Conservation (phyloP, 495 filamentous ascomycete species). For the Neurospora sp. region DNA sequence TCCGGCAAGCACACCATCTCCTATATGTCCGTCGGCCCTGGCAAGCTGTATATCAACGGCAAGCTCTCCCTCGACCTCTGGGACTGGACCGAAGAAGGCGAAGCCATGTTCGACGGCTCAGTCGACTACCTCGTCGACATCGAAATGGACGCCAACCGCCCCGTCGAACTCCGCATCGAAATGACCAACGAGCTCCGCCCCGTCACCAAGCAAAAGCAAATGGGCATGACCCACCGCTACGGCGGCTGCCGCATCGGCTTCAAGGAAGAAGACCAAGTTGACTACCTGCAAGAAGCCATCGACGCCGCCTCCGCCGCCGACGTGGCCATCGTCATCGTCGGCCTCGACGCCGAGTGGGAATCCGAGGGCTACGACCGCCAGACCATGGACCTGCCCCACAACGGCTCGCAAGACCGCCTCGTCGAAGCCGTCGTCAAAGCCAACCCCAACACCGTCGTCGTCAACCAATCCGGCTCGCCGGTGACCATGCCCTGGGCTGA, state of each 20-base stretch:
- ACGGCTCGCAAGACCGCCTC: slow-evolving; percentile 63
- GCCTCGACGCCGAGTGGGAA: slow-evolving; percentile 79
- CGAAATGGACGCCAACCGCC: slow-evolving; percentile 38
- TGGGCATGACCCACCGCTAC: slow-evolving; percentile 44
- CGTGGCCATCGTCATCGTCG: slow-evolving; percentile 69
- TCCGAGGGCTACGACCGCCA: slow-evolving; percentile 79
- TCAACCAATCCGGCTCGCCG: slow-evolving; percentile 76
- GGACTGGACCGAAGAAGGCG: slow-evolving; percentile 57
- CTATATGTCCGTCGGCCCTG: slow-evolving; percentile 66
- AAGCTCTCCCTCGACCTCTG: slow-evolving; percentile 63
- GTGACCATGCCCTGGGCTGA: slow-evolving; percentile 77
- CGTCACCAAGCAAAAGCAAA: slow-evolving; percentile 36
- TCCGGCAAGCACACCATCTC: slow-evolving; percentile 64
- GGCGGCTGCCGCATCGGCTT: slow-evolving; percentile 75
- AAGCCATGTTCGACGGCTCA: slow-evolving; percentile 51
- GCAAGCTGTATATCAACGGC: slow-evolving; percentile 57
- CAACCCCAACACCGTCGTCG: slow-evolving; percentile 65
- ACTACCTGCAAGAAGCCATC: slow-evolving; percentile 63
- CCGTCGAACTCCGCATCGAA: slow-evolving; percentile 42
- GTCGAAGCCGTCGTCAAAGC: slow-evolving; percentile 58
- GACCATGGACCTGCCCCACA: slow-evolving; percentile 65
- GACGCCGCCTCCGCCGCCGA: slow-evolving; percentile 56
- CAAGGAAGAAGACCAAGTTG: slow-evolving; percentile 55
- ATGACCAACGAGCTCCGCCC: slow-evolving; percentile 54
- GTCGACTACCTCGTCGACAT: slow-evolving; percentile 43